These are phyloP conservation scores for Symmetrospora coprosmae DNA, from an alignment of 768 basidiomycete genomes.

Conservation along the genomic window DNA sequence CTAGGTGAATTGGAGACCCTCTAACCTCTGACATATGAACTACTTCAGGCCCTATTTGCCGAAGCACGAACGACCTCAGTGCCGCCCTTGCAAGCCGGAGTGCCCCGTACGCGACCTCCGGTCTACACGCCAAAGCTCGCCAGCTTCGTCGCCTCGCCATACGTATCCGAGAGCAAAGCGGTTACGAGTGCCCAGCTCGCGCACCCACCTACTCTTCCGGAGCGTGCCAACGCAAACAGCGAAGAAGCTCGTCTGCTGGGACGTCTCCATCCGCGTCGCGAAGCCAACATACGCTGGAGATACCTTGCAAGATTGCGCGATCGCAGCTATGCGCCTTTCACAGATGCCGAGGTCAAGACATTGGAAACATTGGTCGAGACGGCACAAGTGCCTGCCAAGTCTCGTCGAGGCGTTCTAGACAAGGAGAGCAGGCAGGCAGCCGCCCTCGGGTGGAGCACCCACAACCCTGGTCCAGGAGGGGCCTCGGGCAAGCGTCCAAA, in stretches of 20 bases:
- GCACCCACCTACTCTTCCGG: slow-evolving; percentile 21
- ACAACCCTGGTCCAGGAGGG: too few species aligned
- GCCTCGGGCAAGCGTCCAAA: too few species aligned
- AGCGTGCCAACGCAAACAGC: slow-evolving; percentile 23
- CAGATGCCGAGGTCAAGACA: background rate
- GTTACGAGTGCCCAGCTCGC: slow-evolving; percentile 11
- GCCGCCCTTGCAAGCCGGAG: background rate
- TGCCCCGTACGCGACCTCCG: background rate
- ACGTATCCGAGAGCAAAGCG: background rate
- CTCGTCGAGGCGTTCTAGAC: too few species aligned
- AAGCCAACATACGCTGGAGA: slow-evolving; percentile 12
- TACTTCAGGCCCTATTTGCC: background rate
- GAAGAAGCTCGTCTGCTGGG: slow-evolving; percentile 29
- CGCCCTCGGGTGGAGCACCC: too few species aligned
- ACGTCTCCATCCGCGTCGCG: slow-evolving; percentile 10
- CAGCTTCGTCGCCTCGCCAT: background rate
- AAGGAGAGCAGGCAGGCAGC: too few species aligned
- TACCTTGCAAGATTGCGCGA: background rate
- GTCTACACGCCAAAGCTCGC: slow-evolving; percentile 5
- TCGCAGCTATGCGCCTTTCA: background rate
- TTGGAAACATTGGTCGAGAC: background rate
- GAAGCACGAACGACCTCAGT: background rate
- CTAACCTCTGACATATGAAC: too few species aligned
- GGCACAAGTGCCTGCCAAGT: too few species aligned
- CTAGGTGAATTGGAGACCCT: too few species aligned